Evolutionary conservation across 2,329 filamentous ascomycete species (phyloP).

Genomic region (Daldinia sp.): DNA sequence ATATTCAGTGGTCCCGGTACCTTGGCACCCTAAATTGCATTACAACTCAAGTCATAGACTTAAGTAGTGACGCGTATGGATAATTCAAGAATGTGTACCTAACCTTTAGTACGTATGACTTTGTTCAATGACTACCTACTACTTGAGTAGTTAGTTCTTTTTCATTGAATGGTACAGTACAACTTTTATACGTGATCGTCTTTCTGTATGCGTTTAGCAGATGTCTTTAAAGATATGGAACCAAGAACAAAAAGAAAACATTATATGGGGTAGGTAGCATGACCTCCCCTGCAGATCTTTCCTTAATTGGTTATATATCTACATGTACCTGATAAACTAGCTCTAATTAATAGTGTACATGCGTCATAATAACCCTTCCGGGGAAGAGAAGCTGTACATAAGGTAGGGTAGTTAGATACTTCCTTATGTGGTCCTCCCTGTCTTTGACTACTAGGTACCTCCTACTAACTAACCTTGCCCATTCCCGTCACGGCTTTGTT

Average conservation of each 20-base stretch:
- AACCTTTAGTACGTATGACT: neutral
- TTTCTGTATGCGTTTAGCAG: neutral
- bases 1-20: neutral
- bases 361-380: slow-evolving; percentile 1
- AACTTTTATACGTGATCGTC: neutral
- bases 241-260: too few relatives aligned
- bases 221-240: too few relatives aligned
- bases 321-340: neutral
- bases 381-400: neutral
- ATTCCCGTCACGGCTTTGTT: neutral
- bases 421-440: neutral
- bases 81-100: neutral
- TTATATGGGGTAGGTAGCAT: too few relatives aligned
- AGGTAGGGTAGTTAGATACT: neutral
- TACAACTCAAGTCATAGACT: neutral
- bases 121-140: neutral
- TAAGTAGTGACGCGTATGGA: neutral
- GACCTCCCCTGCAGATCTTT: neutral
- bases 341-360: neutral
- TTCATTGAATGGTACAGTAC: neutral
- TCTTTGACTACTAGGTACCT: neutral
- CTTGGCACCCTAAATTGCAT: slow-evolving; percentile 5
- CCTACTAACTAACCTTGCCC: too few relatives aligned
- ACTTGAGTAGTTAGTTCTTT: too few relatives aligned
- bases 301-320: neutral